Evolutionary conservation across 2,329 filamentous ascomycete species (phyloP), one percentile per base, ranked within the genome.

Genomic region (Ceratocystis alfenasii): DNA sequence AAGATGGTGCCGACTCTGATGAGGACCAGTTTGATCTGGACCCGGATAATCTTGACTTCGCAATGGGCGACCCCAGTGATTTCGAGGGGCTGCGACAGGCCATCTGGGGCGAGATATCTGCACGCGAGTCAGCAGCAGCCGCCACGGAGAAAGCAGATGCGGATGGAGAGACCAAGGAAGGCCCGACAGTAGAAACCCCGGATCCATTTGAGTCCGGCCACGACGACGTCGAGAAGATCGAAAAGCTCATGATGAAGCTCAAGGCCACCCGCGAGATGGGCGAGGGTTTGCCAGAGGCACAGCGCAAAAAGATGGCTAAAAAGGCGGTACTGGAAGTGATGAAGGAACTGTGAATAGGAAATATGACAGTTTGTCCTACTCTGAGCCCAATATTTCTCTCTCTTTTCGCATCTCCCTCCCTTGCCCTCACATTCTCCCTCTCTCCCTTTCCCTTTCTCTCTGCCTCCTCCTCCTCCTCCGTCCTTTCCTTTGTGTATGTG

Each of bases 291-390:
- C 78, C 83, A 1, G 81, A 84, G 71, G 81, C 82, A 30, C 83
- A 87, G 74, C 78, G 83, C 69, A 82, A 79, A 72, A 79, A 78
- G 68, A 78, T 86, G 74, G 85, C 85, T 2, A 81, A 81, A 25
- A 80, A 80, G 70, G 84, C 84, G 0, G 83, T 87, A 2, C 78
- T 77, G 12, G 84, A 87, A 70, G 81, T 87, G 41, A 87, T 88
- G 84, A 82, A 79, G 70, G 81, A 84, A 61, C 68, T 85, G 36
- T 83, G 68, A 71, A 57, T 10, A 46, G 10, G 17, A 10, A 22
- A 12, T 33, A 20, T 25, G 55, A 60, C 17, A 50, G 36, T 36
- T 17, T 3, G 46, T 7, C 6, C 46, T 8, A 50, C 17, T 8
- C 3, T 20, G 46, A 17, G 7, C 46, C 3, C 36, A 36, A 12